Percentiles rank a stretch among this genome's conserved stretches.
These are phyloP conservation scores for Rosa rugosa DNA, from an alignment of 306 rosid species.

Conservation along the genomic window DNA sequence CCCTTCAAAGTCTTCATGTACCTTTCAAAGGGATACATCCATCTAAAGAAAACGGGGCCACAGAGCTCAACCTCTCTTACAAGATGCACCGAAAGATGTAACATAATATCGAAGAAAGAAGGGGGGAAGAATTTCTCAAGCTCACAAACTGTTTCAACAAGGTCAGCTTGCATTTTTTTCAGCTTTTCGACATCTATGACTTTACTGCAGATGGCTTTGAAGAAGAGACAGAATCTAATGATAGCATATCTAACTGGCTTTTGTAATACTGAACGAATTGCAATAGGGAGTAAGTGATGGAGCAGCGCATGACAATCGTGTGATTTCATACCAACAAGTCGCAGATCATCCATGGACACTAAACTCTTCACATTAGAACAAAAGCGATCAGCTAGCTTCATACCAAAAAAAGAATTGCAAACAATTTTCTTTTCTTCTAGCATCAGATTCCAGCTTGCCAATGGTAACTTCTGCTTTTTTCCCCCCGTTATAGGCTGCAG, in stretches of 20 bases:
- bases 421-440: not conserved
- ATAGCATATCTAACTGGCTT: no score
- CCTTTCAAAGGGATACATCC: slow-evolving; percentile 8
- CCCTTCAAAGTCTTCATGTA: not conserved
- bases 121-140: not conserved
- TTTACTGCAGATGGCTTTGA: not conserved
- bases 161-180: not conserved
- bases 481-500: no score
- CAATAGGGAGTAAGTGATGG: no score
- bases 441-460: not conserved
- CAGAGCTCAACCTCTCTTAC: not conserved
- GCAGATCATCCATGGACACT: not conserved
- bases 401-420: not conserved
- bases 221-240: not conserved
- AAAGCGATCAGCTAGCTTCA: not conserved
- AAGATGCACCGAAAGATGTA: not conserved
- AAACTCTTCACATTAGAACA: not conserved
- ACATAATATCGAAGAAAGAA: not conserved
- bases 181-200: not conserved
- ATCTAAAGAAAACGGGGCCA: not conserved
- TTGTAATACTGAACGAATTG: no score
- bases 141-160: not conserved
- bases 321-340: no score
- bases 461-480: no score
- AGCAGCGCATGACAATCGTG: no score